A percentile compares a stretch with the other conserved stretches of the same genome.
phyloP scores from a whole-genome alignment of 2,329 filamentous ascomycete genomes.

The Venturia aucupariae region DNA sequence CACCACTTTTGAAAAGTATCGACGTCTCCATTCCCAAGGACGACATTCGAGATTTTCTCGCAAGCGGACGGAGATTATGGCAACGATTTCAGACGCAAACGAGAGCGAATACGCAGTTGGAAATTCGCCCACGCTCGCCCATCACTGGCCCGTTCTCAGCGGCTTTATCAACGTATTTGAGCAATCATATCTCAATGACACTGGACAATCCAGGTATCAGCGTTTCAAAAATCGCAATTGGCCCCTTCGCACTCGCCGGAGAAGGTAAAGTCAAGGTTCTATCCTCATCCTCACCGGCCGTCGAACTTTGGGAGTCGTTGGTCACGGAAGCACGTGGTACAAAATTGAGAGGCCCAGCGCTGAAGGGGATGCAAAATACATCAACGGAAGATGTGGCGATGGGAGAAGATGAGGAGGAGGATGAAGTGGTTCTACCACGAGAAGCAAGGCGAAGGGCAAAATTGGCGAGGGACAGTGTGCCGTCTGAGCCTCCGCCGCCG shows the following conservation, averaged over 20 bases:
- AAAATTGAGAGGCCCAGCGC: slow-evolving; percentile 18
- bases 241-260: slow-evolving; percentile 11
- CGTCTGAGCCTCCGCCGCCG: slow-evolving; percentile 20
- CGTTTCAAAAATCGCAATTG: slow-evolving; percentile 11
- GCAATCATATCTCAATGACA: slow-evolving; percentile 12
- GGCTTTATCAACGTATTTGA: slow-evolving; percentile 12
- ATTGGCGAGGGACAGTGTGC: slow-evolving; percentile 16
- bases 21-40: slow-evolving; percentile 14
- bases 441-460: slow-evolving; percentile 11
- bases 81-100: background rate
- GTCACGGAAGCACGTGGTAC: slow-evolving; percentile 14
- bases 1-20: slow-evolving; percentile 9
- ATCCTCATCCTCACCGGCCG: background rate
- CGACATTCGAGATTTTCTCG: slow-evolving; percentile 12
- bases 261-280: slow-evolving; percentile 15
- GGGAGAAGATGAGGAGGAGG: slow-evolving; percentile 20
- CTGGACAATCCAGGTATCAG: slow-evolving; percentile 11
- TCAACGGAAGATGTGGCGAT: slow-evolving; percentile 16
- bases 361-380: background rate
- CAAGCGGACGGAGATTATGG: slow-evolving; percentile 7
- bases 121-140: background rate
- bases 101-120: background rate
- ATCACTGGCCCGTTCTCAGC: slow-evolving; percentile 15
- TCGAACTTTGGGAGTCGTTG: slow-evolving; percentile 11
- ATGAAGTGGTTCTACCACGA: slow-evolving; percentile 23